Percentiles rank a stretch among this genome's conserved stretches.
Conservation (phyloP, 345 rosid genomes). For the Adansonia digitata region DNA sequence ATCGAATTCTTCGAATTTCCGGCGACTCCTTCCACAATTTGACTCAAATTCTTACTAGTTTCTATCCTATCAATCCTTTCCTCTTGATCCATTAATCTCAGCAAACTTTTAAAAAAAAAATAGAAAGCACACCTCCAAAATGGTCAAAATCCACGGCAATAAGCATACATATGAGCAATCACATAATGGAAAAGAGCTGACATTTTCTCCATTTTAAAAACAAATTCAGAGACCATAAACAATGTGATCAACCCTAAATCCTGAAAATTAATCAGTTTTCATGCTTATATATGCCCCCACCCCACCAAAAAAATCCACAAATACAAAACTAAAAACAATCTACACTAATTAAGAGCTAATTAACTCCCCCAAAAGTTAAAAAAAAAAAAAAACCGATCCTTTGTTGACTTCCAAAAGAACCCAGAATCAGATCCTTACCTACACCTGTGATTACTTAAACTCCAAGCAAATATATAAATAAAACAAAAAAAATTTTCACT, state of each 20-base stretch:
- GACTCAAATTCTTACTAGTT: constrained; percentile 19
- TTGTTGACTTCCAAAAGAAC: constrained; percentile 2
- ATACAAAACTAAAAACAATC: neutral
- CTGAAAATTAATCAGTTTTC: constrained; percentile 8
- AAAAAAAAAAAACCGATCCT: constrained; percentile 16
- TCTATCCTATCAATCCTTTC: neutral
- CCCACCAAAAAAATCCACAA: neutral
- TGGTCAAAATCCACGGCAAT: constrained; percentile 7
- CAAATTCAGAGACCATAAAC: neutral
- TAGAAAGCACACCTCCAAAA: neutral
- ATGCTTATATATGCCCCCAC: neutral
- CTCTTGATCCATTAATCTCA: constrained; percentile 35
- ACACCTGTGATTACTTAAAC: constrained; percentile 15
- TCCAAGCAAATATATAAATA: constrained; percentile 8
- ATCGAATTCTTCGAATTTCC: constrained; percentile 8
- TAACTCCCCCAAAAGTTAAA: neutral
- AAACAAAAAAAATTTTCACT: neutral
- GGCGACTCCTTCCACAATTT: constrained; percentile 2
- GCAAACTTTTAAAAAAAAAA: neutral
- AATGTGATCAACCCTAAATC: neutral
- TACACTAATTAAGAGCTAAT: constrained; percentile 8
- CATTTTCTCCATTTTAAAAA: neutral
- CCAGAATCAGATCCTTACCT: constrained; percentile 19
- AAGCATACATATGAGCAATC: neutral
- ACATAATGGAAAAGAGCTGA: neutral